phyloP scores from a whole-genome alignment of 208 protist species.

The Acanthamoeba lenticulata region DNA sequence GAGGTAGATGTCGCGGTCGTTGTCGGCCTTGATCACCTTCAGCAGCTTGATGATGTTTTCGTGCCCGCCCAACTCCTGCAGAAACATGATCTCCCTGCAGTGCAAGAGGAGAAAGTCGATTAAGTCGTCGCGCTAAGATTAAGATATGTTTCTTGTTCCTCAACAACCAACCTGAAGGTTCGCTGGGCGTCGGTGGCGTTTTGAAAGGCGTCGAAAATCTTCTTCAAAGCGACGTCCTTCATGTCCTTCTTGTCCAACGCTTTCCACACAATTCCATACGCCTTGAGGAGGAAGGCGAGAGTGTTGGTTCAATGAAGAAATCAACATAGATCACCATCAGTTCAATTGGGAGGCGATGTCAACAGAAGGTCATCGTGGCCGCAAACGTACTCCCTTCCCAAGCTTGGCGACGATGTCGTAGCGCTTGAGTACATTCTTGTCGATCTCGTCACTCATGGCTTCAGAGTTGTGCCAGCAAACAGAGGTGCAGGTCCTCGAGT shows the following conservation, averaged over 20 bases:
- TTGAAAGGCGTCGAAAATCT: conserved; percentile 93
- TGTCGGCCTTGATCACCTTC: conserved; percentile 96
- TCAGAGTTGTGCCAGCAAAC: neutral
- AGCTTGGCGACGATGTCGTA: conserved; percentile 95
- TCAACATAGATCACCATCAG: no score
- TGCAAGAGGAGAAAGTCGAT: neutral
- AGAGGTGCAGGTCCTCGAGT: neutral
- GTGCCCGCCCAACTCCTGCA: conserved; percentile 91
- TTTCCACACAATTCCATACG: conserved; percentile 96
- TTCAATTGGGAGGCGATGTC: no score
- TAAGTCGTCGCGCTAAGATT: no score
- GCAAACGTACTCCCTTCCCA: conserved; percentile 87
- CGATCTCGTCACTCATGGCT: conserved; percentile 87
- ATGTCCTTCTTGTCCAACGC: conserved; percentile 92
- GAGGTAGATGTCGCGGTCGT: conserved; percentile 98
- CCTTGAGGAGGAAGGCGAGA: no score
- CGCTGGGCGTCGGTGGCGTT: conserved; percentile 89
- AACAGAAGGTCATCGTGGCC: no score
- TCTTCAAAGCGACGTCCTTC: conserved; percentile 94
- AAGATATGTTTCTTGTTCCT: no score
- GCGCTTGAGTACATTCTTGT: conserved; percentile 93
- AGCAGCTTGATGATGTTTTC: conserved; percentile 98
- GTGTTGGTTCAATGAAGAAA: no score
- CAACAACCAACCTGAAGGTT: conserved; percentile 93
- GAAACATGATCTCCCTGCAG: conserved; percentile 68